Evolutionary conservation across 2,329 filamentous ascomycete species (phyloP).

Genomic region (Leptographium procerum): DNA sequence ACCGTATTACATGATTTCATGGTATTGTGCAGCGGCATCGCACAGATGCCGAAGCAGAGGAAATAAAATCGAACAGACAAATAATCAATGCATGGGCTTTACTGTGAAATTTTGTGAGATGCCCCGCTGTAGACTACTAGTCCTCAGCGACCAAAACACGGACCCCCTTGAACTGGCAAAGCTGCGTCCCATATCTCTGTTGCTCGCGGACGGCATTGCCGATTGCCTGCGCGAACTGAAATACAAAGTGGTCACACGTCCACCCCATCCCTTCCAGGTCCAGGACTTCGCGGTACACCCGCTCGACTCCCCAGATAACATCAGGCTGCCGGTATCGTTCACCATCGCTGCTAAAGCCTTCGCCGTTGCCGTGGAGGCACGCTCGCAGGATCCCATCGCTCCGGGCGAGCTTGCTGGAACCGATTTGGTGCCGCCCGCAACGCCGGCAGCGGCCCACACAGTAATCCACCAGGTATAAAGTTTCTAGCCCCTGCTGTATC

Average conservation of each 20-base stretch:
- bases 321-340: slow-evolving; percentile 11
- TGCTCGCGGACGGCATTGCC: slow-evolving; percentile 19
- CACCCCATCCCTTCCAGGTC: slow-evolving; percentile 21
- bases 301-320: slow-evolving; percentile 19
- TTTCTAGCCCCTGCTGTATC: slow-evolving; percentile 18
- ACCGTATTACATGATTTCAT: too few species aligned
- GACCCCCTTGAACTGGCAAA: slow-evolving; percentile 2
- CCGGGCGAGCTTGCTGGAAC: background rate
- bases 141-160: slow-evolving; percentile 3
- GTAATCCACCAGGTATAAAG: slow-evolving; percentile 21
- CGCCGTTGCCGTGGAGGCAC: background rate
- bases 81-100: too few species aligned
- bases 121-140: background rate
- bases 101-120: too few species aligned
- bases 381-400: background rate
- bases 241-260: slow-evolving; percentile 18
- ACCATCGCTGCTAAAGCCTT: background rate
- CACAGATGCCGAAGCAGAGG: too few species aligned
- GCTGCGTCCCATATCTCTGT: slow-evolving; percentile 10
- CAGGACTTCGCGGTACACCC: slow-evolving; percentile 21
- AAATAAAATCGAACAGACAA: too few species aligned
- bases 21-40: too few species aligned
- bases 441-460: slow-evolving; percentile 7
- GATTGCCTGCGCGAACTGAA: slow-evolving; percentile 20
- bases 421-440: background rate